Evolutionary conservation across 306 rosid genomes (phyloP), one percentile per base, ranked within the genome.

Genomic region (Crotalaria pallida): DNA sequence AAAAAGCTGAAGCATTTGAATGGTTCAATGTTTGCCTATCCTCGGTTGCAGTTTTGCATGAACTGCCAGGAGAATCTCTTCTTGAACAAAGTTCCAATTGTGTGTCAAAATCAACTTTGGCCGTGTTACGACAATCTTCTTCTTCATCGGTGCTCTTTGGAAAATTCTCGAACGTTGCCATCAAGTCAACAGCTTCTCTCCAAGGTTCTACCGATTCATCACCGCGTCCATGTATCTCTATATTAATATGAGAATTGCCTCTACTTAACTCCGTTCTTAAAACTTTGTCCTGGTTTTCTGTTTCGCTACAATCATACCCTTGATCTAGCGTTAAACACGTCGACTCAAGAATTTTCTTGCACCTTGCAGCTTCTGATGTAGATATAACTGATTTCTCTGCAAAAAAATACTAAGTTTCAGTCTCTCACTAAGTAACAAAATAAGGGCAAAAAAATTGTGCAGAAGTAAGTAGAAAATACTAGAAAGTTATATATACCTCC

Each of bases 1-100:
- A 85, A 79, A 91, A 88, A 9, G 97, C 93, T 53, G 97, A 88
- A 15, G 84, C 88, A 77, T 84, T 79, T 71, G 97, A 85, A 63
- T 77, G 93, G 73, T 87, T 91, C 84, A 81, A 81, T 10, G 72
- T 58, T 58, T 67, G 75, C 44, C 74, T 67, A 66, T 85, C 92
- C 43, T 75, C 88, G 38, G 50, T 53, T 44, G 73, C 47, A 71
- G 81, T 74, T 44, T 67, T 57, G 56, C 79, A 49, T 72, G 83
- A 57, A 69, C 76, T 67, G 38, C 72, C 71, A 31, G 72, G 67
- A 74, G 44, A 74, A 45, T 75, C 59, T 64, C 79, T 69, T 58
- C 78, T 79, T 79, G 84, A 63, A 72, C 91, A 91, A 61, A 91
- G 89, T 77, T 79, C 96, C 84, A 91, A 71, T 45, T 77, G 80